Evolutionary conservation across 108 stramenopile species (phyloP).

Genomic region (Nitzschia sp.): DNA sequence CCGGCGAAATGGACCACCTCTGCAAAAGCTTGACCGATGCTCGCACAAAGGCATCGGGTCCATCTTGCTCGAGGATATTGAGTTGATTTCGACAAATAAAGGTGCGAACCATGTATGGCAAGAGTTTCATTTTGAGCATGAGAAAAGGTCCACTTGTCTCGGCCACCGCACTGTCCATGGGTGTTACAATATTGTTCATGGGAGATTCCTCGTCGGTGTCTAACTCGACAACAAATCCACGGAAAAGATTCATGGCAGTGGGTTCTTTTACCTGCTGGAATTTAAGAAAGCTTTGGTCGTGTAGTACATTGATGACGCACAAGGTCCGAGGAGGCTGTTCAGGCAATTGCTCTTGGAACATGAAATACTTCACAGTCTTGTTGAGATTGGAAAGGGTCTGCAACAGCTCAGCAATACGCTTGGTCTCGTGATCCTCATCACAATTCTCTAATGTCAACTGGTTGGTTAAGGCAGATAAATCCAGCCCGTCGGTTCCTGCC

Average conservation of each 20-base stretch:
- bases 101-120: constrained; percentile 88
- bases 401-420: constrained; percentile 61
- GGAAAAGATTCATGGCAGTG: constrained; percentile 68
- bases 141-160: constrained; percentile 26
- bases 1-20: constrained; percentile 67
- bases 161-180: constrained; percentile 6
- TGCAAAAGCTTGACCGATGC: constrained; percentile 46
- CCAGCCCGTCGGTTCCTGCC: neutral
- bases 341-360: constrained; percentile 25
- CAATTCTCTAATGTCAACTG: constrained; percentile 10
- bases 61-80: constrained; percentile 33
- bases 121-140: constrained; percentile 89
- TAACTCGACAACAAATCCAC: constrained; percentile 78
- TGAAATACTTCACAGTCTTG: constrained; percentile 43
- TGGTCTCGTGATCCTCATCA: constrained; percentile 53
- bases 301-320: constrained; percentile 62
- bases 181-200: neutral
- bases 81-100: constrained; percentile 82
- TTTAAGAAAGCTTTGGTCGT: constrained; percentile 68
- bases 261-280: constrained; percentile 25
- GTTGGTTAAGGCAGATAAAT: constrained; percentile 24
- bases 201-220: neutral
- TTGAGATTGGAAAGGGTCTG: constrained; percentile 46
- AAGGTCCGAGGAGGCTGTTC: constrained; percentile 33
- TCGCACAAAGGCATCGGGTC: constrained; percentile 45